Base-by-base conservation (phyloP, 2,329 filamentous ascomycete genomes). In the Diaporthe velutina region DNA sequence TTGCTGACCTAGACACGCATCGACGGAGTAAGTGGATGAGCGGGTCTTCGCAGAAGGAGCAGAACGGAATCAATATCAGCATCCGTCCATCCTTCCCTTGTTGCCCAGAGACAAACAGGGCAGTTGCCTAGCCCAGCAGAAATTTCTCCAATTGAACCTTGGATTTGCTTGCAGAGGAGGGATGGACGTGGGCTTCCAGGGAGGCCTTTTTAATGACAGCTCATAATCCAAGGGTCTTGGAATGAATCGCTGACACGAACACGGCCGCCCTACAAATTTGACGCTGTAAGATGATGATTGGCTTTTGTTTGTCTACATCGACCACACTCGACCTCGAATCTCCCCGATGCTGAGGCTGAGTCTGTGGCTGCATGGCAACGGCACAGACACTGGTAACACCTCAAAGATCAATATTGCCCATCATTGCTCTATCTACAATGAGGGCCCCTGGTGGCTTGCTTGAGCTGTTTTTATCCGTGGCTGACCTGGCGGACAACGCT, bases 31-130 rank as follows among this genome's bases (percentile, higher is more conserved):
- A 19, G 15, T 52, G 40, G 45, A n/a, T 25, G 17, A 45, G 17
- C 15, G 25, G 45, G 22, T 13, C 28, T 35, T 52, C 33, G 25
- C 48, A 40, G 48, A 40, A 68, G 64, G 64, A 68, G 48, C 48
- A 40, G 9, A 6, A 42, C 13, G 45, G n/a, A 13, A 52, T 38
- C 64, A 67, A 67, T 54, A 38, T 68, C 45, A 54, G 45, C 64
- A 68, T 54, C 64, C 48, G 33, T 68, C 48, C 64, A 8, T 67
- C 64, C 33, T 52, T 67, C 64, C n/a, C 45, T 35, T 38, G 30
- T 10, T 67, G 22, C 30, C 22, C 22, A 52, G 45, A 52, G 30
- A 38, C 64, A 25, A 52, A 38, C 13, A 52, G 42, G 35, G 45
- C 64, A 52, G 45, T 22, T 52, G 61, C 61, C 45, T 38, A 40